Evolutionary conservation across 176 grass and related monocot genomes (phyloP).

Genomic region (Aechmea fasciata): DNA sequence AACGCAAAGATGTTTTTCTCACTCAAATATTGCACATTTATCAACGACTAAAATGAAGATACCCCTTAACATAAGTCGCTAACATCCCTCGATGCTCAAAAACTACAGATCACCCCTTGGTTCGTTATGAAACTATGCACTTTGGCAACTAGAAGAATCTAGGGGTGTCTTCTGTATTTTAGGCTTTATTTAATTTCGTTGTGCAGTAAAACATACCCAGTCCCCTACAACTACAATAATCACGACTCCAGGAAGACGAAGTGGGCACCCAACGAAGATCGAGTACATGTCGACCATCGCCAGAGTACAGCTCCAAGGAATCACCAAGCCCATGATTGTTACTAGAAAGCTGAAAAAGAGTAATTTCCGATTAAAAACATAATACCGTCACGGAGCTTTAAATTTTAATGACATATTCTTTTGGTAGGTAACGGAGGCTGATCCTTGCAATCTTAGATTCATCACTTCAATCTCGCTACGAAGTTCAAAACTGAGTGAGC

Average conservation of each 20-base stretch:
- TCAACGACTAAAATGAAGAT: too few species aligned
- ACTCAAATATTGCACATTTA: not conserved
- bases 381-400: not conserved
- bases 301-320: slow-evolving; percentile 87
- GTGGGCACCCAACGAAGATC: slow-evolving; percentile 33
- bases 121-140: too few species aligned
- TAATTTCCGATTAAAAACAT: slow-evolving; percentile 9
- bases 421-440: too few species aligned
- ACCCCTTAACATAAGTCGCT: too few species aligned
- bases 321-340: slow-evolving; percentile 75
- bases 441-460: too few species aligned
- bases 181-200: not conserved
- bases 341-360: slow-evolving; percentile 57
- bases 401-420: not conserved
- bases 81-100: too few species aligned
- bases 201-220: slow-evolving; percentile 31
- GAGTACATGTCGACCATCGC: slow-evolving; percentile 79
- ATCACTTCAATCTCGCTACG: too few species aligned
- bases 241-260: slow-evolving; percentile 57
- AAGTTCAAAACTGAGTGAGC: too few species aligned
- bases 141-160: too few species aligned
- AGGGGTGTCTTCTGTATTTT: not conserved
- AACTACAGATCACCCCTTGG: too few species aligned
- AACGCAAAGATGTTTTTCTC: not conserved
- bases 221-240: slow-evolving; percentile 57